phyloP scores from a whole-genome alignment of 2,329 filamentous ascomycete species.

The Colletotrichum viniferum region DNA sequence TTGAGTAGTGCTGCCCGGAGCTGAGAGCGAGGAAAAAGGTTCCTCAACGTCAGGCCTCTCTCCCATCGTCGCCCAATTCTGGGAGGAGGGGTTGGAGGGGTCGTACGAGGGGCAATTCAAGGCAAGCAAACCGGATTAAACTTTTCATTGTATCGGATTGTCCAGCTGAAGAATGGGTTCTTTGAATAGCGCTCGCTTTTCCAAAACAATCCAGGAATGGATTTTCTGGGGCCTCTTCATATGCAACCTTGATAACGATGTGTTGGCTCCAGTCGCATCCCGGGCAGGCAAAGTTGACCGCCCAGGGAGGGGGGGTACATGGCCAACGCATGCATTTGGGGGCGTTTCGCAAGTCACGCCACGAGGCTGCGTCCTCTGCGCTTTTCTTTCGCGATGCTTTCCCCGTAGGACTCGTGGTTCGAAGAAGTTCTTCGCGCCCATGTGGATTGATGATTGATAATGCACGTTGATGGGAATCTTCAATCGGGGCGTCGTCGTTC shows the following conservation, averaged over 20 bases:
- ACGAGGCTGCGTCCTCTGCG: not conserved
- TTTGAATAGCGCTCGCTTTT: not conserved
- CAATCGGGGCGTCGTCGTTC: not conserved
- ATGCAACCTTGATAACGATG: constrained; percentile 6
- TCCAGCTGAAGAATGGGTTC: not conserved
- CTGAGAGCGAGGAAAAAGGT: not conserved
- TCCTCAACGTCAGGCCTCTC: not conserved
- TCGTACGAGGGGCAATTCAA: not conserved
- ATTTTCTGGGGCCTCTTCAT: not conserved
- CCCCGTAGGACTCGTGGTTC: not conserved
- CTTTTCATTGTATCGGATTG: not conserved
- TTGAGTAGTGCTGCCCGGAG: not conserved
- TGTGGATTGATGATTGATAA: not conserved
- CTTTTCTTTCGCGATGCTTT: not conserved
- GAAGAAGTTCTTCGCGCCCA: not conserved
- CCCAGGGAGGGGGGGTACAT: not conserved
- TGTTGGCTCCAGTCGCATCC: constrained; percentile 19
- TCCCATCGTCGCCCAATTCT: not conserved
- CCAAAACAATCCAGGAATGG: not conserved
- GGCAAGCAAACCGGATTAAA: not conserved
- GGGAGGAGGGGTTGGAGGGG: not conserved
- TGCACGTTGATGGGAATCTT: not conserved
- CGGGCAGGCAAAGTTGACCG: not conserved
- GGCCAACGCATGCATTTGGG: constrained; percentile 7
- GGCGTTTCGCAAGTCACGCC: not conserved